Evolutionary conservation across 2,329 filamentous ascomycete genomes (phyloP).

Genomic region (Ambrosiella cleistominuta): DNA sequence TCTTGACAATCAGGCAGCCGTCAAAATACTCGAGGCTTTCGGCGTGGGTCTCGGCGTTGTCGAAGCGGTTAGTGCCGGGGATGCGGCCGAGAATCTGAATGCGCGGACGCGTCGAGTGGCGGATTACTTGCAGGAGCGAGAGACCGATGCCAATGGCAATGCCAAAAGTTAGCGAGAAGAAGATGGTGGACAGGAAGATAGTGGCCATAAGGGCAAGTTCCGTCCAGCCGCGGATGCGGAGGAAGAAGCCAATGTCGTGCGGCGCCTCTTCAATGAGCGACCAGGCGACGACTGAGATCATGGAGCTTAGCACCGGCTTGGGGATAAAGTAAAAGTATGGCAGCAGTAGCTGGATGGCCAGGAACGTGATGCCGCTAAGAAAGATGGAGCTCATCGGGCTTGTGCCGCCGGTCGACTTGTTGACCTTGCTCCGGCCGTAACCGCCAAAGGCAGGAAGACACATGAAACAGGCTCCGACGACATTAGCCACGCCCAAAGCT

Average conservation of each 20-base stretch:
- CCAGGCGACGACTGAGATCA: conserved; percentile 91
- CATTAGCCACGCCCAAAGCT: conserved; percentile 74
- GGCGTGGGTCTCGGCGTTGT: conserved; percentile 62
- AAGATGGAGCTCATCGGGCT: conserved; percentile 90
- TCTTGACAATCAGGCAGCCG: conserved; percentile 88
- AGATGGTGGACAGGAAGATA: conserved; percentile 82
- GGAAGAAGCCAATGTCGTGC: conserved; percentile 79
- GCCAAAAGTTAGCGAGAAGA: conserved; percentile 84
- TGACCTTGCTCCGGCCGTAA: conserved; percentile 91
- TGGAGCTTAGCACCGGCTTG: conserved; percentile 85
- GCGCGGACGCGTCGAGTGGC: conserved; percentile 75
- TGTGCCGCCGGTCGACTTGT: conserved; percentile 75
- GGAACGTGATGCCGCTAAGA: conserved; percentile 61
- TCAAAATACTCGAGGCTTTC: conserved; percentile 74
- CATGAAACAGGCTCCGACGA: conserved; percentile 85
- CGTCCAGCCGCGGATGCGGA: conserved; percentile 66
- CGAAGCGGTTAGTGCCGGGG: conserved; percentile 65
- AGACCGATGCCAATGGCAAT: conserved; percentile 89
- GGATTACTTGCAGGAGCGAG: conserved; percentile 75
- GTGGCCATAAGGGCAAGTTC: conserved; percentile 76
- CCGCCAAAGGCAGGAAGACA: conserved; percentile 86
- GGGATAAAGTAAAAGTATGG: conserved; percentile 92
- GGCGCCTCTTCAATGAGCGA: conserved; percentile 91
- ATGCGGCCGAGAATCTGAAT: conserved; percentile 93
- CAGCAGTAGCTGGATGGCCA: conserved; percentile 65